Percentiles rank a stretch among this genome's conserved stretches.
These are phyloP conservation scores for Penicillium occitanis DNA, from an alignment of 2,329 filamentous ascomycete genomes.

Conservation along the genomic window DNA sequence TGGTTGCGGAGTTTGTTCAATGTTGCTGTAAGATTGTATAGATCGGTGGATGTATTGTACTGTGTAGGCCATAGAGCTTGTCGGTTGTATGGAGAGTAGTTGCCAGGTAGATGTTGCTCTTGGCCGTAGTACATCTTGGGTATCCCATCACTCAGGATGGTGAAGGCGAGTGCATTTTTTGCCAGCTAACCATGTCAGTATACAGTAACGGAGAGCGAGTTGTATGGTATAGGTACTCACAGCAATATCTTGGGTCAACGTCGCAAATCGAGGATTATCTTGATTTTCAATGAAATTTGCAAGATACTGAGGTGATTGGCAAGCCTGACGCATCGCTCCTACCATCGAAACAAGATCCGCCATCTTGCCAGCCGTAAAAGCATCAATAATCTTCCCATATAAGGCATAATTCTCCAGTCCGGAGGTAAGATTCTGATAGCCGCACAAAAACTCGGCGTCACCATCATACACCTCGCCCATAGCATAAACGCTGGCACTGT, in stretches of 20 bases:
- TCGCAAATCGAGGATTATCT: constrained; percentile 56
- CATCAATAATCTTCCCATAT: constrained; percentile 28
- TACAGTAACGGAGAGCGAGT: background rate
- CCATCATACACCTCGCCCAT: constrained; percentile 47
- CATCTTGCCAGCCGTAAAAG: constrained; percentile 29
- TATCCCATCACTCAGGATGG: constrained; percentile 57
- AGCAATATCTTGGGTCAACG: constrained; percentile 51
- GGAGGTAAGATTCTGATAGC: constrained; percentile 40
- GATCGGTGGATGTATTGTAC: constrained; percentile 46
- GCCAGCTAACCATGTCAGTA: constrained; percentile 39
- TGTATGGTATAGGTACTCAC: constrained; percentile 21
- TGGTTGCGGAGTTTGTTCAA: constrained; percentile 52
- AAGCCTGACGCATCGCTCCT: constrained; percentile 25
- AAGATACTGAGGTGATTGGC: constrained; percentile 44
- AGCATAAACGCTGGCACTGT: constrained; percentile 40
- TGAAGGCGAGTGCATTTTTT: constrained; percentile 60
- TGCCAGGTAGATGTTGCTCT: constrained; percentile 58
- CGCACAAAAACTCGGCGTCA: constrained; percentile 35
- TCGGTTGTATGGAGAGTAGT: constrained; percentile 48
- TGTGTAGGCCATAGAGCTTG: constrained; percentile 55
- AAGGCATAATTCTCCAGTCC: constrained; percentile 47
- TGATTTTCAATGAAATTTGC: constrained; percentile 60
- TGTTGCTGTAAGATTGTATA: constrained; percentile 48
- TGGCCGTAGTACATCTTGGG: constrained; percentile 64
- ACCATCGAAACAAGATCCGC: constrained; percentile 26